Evolutionary conservation across 1,139 yeast species (phyloP), one percentile per base, ranked within the genome.

Genomic region (Candida pseudocylindracea): DNA sequence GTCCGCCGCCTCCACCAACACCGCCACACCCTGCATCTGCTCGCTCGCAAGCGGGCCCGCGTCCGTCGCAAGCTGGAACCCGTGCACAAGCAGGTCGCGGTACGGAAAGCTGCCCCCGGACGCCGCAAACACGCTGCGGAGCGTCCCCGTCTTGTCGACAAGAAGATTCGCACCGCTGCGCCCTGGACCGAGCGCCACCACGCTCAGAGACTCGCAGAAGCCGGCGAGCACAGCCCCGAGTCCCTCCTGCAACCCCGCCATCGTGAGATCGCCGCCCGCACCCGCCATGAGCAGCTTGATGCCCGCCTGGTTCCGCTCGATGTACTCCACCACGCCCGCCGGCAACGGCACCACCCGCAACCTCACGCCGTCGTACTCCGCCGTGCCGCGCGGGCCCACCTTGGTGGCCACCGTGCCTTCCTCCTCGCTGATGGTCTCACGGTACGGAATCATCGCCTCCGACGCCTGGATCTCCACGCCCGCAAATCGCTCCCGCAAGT

Each of bases 41-140:
- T 91, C 99, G 4, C 75, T 67, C 1, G 91, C 73, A 34, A 91
- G 57, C 1, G 96, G 96, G 1, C 99, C 99, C 44, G 73, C 81
- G 32, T 65, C 60, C 34, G 72, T 67, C 2, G 94, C 81, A 33
- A 83, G 54, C 45, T 81, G 92, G 50, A 83, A 85, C 1, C 94
- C 98, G 41, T 79, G 75, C 32, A 78, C 47, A 6, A 88, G 53
- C 42, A 74, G 69, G 35, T 72, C 73, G 39, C 73, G 81, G 45
- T 58, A 72, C 33, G 59, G 67, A 40, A 67, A 65, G 20, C 35
- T 34, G 11, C 30, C 34, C 1, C 41, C 41, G 8, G 31, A 36
- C 20, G 6, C 20, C 20, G 20, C 4, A 15, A 15, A 15, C 20
- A 15, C 20, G 6, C 20, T 6, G 20, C 20, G 20, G 6, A 15